Evolutionary conservation across 768 basidiomycete species (phyloP).

Genomic region (Hypholoma fasciculare): DNA sequence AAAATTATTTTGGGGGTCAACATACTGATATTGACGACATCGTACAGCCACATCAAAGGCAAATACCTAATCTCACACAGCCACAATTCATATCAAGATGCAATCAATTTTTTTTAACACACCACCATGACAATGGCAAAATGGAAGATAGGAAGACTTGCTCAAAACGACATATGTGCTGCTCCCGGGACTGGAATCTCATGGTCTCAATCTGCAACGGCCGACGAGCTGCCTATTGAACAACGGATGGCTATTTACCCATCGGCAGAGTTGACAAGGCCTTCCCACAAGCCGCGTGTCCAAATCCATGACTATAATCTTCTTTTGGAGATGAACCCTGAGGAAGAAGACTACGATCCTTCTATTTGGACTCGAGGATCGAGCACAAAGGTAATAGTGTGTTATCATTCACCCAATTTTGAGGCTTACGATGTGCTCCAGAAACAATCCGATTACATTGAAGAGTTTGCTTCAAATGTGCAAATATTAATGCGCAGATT

Average conservation of each 20-base stretch:
- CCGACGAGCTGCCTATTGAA: background rate
- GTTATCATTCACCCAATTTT: background rate
- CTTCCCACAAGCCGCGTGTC: background rate
- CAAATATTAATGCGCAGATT: background rate
- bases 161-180: background rate
- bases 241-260: background rate
- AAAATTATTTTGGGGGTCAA: too few relatives aligned
- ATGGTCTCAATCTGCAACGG: background rate
- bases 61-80: background rate
- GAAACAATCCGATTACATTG: background rate
- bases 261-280: background rate
- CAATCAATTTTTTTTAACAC: background rate
- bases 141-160: background rate
- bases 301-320: background rate
- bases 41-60: background rate
- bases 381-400: background rate
- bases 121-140: background rate
- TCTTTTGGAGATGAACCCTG: background rate
- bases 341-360: background rate
- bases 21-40: background rate
- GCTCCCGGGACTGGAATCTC: background rate
- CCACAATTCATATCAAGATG: background rate
- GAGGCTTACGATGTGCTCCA: background rate
- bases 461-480: background rate
- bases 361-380: background rate